Evolutionary conservation across 1,284 basidiomycete genomes (phyloP), one percentile per base, ranked within the genome.

Genomic region (Singerocomus inundabilis): DNA sequence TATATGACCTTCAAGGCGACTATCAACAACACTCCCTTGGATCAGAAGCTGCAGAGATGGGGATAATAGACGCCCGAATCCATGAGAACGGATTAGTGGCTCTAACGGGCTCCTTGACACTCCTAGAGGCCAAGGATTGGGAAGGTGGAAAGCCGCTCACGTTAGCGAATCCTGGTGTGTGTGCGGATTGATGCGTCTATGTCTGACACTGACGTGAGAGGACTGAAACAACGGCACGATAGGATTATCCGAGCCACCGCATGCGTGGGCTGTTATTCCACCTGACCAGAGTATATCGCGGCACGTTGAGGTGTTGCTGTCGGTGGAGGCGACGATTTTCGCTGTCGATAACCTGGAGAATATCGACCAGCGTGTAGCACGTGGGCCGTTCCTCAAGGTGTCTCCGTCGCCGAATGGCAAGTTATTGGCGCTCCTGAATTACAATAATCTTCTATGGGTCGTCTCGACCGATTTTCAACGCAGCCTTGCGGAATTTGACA

Each of bases 401-500:
- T 81, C 88, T 0, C 85, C 91, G 1, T 97, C 94, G 0, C 95
- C 95, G 0, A 96, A 96, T 59, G 95, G 95, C 31, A 93, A 95
- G 62, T 87, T 94, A 35, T 78, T 98, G 12, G 93, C 94, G 0
- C 75, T 98, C 11, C 72, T 97, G 33, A 93, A 88, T 0, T 81
- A 78, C 46, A 75, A 76, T 25, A 85, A 84, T 10, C 75, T 79
- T 11, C 79, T 98, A 16, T 93, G 91, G 87, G 96, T 99, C 35
- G 91, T 97, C 13, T 95, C 92, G 6, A 82, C 88, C 15, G 93
- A 98, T 69, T 96, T 98, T 63, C 85, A 91, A 53, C 81, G 93
- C 32, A 91, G 82, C 60, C 79, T 98, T 56, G 90, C 91, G 7
- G 93, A 96, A 61, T 93, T 92, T 58, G 85, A 93, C 49, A 85